Base-by-base conservation (phyloP, 805 yeast genomes). In the Priceomyces carsonii region DNA sequence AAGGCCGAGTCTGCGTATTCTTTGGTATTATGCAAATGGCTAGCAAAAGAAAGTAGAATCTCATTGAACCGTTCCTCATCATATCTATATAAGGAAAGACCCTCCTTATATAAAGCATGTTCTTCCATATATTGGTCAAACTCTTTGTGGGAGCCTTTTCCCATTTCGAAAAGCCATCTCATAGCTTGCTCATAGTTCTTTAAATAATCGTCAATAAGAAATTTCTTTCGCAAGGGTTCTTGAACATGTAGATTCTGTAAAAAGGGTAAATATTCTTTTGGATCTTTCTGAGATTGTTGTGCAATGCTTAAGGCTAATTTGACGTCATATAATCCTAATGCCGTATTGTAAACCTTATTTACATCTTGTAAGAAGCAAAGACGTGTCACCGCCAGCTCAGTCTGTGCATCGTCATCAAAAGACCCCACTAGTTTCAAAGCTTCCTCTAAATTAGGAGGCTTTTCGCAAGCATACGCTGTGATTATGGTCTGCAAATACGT, bases 231-330 rank as follows among this genome's bases (percentile, higher is more conserved):
- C 36, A 79, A 59, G 5, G 77, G 81, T 1, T 76, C 64, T 57
- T 83, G 85, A 26, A 75, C 77, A 46, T 86, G 83, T 35, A 93
- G 67, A 31, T 80, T 73, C 52, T 88, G 95, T 45, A 93, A 71
- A 59, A 93, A 93, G 33, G 99, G 96, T 34, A 93, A 66, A 49
- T 93, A 93, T 60, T 93, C 99, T 52, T 90, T 88, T 16, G 99
- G 99, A 63, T 93, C 99, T 71, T 84, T 90, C 60, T 91, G 98
- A 0, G 97, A 89, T 53, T 89, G 93, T 57, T 95, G 98, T 0
- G 99, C 99, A 40, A 93, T 81, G 8, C 75, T 71, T 38, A 93
- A 71, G 0, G 98, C 78, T 50, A 91, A 66, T 38, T 81, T 80
- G 26, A 93, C 80, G 55, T 93, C 84, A 52, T 93, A 93, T 14